These are phyloP conservation scores for Pascua sp. DNA, from an alignment of 1,284 basidiomycete genomes.

Conservation along the genomic window DNA sequence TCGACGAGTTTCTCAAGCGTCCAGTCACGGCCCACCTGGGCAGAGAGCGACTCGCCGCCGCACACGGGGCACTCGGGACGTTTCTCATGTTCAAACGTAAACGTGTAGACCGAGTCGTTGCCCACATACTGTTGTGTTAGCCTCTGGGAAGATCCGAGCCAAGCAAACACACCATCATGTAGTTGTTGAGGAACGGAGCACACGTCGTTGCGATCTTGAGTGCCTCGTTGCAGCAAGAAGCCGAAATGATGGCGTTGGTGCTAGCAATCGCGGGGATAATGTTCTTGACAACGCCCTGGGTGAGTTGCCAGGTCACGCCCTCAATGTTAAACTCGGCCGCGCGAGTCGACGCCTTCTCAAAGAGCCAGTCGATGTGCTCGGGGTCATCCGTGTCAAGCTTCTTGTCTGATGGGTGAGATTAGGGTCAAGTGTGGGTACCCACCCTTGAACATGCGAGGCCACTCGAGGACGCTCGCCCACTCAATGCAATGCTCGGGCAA, in stretches of 20 bases:
- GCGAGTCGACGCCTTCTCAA: conserved; percentile 69
- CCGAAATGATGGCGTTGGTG: conserved; percentile 93
- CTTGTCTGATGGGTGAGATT: conserved; percentile 60
- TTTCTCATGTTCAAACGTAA: conserved; percentile 93
- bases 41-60: conserved; percentile 78
- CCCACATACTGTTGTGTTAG: conserved; percentile 61
- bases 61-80: conserved; percentile 95
- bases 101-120: conserved; percentile 94
- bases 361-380: conserved; percentile 94
- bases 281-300: conserved; percentile 98
- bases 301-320: conserved; percentile 95
- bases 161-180: conserved; percentile 71
- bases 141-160: not conserved
- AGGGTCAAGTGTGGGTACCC: not conserved
- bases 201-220: conserved; percentile 97
- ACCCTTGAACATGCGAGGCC: conserved; percentile 90
- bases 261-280: conserved; percentile 98
- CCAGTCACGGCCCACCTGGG: conserved; percentile 64
- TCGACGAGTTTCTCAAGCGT: conserved; percentile 84
- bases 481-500: conserved; percentile 99
- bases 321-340: conserved; percentile 93
- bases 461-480: conserved; percentile 99
- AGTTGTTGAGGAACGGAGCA: conserved; percentile 93
- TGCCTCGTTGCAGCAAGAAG: conserved; percentile 97
- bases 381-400: conserved; percentile 95